A percentile compares a stretch with the other conserved stretches of the same genome.
Conservation (phyloP, 108 stramenopile genomes). For the Fragilaria crotonensis region DNA sequence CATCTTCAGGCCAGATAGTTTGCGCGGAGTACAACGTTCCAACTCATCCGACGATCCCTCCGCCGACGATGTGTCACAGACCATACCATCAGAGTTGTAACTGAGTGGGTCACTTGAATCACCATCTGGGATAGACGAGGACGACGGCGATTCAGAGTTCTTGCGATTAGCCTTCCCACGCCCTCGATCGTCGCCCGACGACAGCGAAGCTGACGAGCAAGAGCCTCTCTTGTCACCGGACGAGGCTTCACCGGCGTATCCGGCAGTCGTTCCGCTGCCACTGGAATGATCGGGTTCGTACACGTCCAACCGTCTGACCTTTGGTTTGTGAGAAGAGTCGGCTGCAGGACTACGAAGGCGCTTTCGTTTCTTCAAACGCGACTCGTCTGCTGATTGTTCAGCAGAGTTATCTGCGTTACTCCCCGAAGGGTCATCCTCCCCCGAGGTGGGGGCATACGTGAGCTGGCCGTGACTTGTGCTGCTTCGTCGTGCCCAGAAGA, state of each 20-base stretch:
- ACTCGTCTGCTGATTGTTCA: background rate
- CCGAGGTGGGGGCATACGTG: background rate
- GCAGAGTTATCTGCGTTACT: conserved; percentile 1
- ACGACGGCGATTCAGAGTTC: background rate
- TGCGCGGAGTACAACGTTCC: conserved; percentile 30
- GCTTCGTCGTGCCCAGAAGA: background rate
- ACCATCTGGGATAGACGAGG: conserved; percentile 2
- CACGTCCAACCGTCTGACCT: background rate
- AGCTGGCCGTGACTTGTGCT: background rate
- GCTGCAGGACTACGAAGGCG: background rate
- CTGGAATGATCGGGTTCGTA: conserved; percentile 17
- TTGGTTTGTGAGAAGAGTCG: background rate
- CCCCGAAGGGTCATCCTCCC: background rate
- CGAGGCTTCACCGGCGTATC: conserved; percentile 43
- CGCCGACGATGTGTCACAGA: background rate
- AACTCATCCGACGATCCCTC: conserved; percentile 26
- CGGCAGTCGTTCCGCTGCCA: conserved; percentile 31
- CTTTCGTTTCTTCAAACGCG: background rate
- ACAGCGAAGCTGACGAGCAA: conserved; percentile 30
- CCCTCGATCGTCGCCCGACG: conserved; percentile 19
- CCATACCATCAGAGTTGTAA: background rate
- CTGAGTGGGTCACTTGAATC: background rate
- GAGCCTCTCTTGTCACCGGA: conserved; percentile 26
- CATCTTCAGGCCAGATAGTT: conserved; percentile 6
- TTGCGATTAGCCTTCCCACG: conserved; percentile 2